Evolutionary conservation across 371 early-diverging fungal species (phyloP), one percentile per base, ranked within the genome.

Genomic region (Smittium mucronatum): DNA sequence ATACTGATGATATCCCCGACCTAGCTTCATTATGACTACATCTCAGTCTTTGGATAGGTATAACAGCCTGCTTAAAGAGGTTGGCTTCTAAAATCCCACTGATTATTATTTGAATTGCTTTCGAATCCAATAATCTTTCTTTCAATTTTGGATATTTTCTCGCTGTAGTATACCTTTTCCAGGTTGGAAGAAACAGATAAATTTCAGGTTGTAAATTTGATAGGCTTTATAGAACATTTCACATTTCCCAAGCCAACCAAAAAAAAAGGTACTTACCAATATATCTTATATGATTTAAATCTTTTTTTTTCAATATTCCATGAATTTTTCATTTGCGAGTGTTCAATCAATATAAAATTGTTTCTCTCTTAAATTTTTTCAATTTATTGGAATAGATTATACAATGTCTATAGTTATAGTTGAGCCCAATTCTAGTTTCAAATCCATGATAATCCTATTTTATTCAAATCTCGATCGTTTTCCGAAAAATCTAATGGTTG

Each of bases 381-480:
- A 63, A 11, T 16, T 29, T 29, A 11, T 29, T 29, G 63, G 26
- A 36, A 8, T 31, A 64, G 67, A 67, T 67, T 67, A 36, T 36
- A 26, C 11, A 32, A 67, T 67, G 67, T 2, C 67, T 2, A 67
- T 67, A 67, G 36, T 67, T 16, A 15, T 67, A 2, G 35, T 36
- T 16, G 36, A 32, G 29, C 67, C 67, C 2, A 57, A 57, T 2
- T 47, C 36, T 30, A 35, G 47, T 11, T 2, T 5, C 1, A 67
- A 67, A 25, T 8, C 35, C 8, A 67, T 36, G 36, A 30, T 67
- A 30, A 67, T 32, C 25, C 36, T 67, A 17, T 67, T 67, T 29
- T 67, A 67, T 28, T 34, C 34, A 26, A 67, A 67, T 29, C 5
- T 67, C 47, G 29, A 32, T 29, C 11, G 36, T 11, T 67, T 67